Evolutionary conservation across 208 protist species (phyloP).

Genomic region (Trypanosoma scelopori): DNA sequence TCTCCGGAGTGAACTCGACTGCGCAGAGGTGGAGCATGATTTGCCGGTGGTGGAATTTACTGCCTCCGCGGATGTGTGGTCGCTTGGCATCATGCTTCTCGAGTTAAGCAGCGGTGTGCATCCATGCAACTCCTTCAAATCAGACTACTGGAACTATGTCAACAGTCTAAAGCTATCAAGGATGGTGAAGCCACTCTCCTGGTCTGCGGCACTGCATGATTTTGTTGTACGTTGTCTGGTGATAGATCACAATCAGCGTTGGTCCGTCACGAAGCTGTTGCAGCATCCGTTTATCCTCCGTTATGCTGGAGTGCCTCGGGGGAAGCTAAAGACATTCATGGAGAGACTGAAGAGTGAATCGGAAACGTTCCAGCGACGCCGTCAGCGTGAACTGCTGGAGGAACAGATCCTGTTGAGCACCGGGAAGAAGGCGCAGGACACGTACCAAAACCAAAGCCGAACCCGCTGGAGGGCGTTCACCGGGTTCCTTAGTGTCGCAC

Average conservation of each 20-base stretch:
- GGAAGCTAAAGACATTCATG: constrained; percentile 79
- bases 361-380: constrained; percentile 57
- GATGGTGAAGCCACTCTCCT: constrained; percentile 84
- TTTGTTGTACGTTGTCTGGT: constrained; percentile 75
- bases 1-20: constrained; percentile 15
- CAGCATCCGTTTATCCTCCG: constrained; percentile 79
- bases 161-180: constrained; percentile 65
- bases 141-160: constrained; percentile 86
- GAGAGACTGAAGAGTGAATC: constrained; percentile 68
- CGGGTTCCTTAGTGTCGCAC: constrained; percentile 59
- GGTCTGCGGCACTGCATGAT: constrained; percentile 70
- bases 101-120: constrained; percentile 76
- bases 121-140: constrained; percentile 84
- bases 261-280: constrained; percentile 63
- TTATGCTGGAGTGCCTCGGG: constrained; percentile 56
- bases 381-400: constrained; percentile 70
- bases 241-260: constrained; percentile 47
- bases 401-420: constrained; percentile 80
- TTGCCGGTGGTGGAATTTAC: constrained; percentile 60
- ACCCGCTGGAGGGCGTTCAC: constrained; percentile 71
- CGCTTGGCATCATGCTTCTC: constrained; percentile 79
- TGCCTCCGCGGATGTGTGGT: constrained; percentile 87
- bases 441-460: constrained; percentile 60
- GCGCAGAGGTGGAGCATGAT: constrained; percentile 22
- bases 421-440: constrained; percentile 47